Evolutionary conservation across 345 rosid species (phyloP), one percentile per base, ranked within the genome.

Genomic region (Acer saccharum): DNA sequence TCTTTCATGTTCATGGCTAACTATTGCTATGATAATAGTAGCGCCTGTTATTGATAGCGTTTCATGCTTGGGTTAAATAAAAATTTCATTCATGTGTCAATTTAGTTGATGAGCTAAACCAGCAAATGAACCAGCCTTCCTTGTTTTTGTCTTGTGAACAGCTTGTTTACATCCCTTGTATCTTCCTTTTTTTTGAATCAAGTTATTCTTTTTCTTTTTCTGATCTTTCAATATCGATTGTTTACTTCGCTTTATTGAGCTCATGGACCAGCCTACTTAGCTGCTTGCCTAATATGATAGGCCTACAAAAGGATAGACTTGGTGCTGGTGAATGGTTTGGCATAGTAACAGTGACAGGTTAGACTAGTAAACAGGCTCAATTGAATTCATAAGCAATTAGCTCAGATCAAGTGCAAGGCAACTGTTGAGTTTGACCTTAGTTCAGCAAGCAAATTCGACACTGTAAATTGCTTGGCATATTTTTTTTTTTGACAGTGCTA

Each of bases 1-100:
- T 17, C 78, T 70, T 21, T 46, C 18, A 61, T 39, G 17, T 65
- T 62, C 63, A 60, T 73, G 20, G 14, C 69, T 23, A 46, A 63
- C 44, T 50, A 35, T 18, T 58, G 27, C 18, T 81, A 6, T 32
- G 68, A 25, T 41, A 20, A 27, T 69, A 60, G 52, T 23, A 16
- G 43, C 14, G 17, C 4, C 69, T 6, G 44, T 23, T 43, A 76
- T 60, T 27, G 3, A 46, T 39, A 29, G 41, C 52, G 57, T 18
- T 29, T 57, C 17, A 43, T 21, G 58, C 58, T 7, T 48, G 41
- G 23, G 73, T 25, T 23, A 60, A 64, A 68, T 43, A 23, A 41
- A 43, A 23, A 23, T 27, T 63, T 5, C 67, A 21, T 21, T 11
- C 23, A 20, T 65, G 41, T 14, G n/a, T 65, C 39, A 27, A 16